Conservation (phyloP, 306 rosid species). For the Lathyrus oleraceus region DNA sequence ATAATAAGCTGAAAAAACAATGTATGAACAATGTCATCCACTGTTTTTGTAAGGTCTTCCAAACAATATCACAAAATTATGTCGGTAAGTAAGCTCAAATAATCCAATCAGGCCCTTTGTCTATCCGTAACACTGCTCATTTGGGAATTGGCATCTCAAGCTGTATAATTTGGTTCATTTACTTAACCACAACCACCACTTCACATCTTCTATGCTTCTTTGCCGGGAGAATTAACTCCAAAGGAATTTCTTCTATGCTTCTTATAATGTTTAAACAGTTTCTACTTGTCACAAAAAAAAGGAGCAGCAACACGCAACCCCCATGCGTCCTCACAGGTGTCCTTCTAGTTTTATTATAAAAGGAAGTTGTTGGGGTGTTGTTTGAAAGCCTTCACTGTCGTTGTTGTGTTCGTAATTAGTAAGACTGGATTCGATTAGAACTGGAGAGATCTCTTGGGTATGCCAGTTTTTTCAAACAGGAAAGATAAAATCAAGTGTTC, state of each 20-base stretch:
- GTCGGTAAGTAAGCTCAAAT: too few species aligned
- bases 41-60: too few species aligned
- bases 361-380: background rate
- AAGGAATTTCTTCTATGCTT: background rate
- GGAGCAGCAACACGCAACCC: too few species aligned
- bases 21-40: too few species aligned
- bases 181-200: background rate
- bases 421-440: background rate
- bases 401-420: background rate
- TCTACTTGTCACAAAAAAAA: too few species aligned
- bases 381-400: background rate
- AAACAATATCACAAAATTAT: too few species aligned
- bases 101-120: background rate
- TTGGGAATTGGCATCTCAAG: conserved; percentile 14
- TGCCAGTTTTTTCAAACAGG: background rate
- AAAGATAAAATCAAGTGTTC: background rate
- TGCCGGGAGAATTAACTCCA: background rate
- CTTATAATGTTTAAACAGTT: too few species aligned
- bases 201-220: background rate
- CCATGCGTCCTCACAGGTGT: too few species aligned
- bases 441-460: background rate
- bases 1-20: too few species aligned
- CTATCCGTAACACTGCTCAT: background rate
- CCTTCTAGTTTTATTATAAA: background rate
- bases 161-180: background rate